A percentile compares a stretch with the other conserved stretches of the same genome.
These are phyloP conservation scores for Gossypium australe DNA, from an alignment of 345 rosid species.

Conservation along the genomic window DNA sequence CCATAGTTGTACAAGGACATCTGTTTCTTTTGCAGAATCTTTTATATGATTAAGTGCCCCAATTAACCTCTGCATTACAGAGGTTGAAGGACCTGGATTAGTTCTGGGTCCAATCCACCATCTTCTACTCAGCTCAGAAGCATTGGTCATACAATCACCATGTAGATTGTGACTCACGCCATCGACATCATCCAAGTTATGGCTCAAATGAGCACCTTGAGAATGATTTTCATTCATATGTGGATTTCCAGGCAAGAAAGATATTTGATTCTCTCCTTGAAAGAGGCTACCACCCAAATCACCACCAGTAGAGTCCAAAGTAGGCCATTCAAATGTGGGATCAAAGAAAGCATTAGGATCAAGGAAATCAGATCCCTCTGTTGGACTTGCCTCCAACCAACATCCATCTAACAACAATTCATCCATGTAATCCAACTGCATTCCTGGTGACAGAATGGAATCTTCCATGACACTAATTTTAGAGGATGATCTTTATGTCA, in stretches of 20 bases:
- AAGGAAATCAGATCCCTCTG: slow-evolving; percentile 75
- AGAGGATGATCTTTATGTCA: background rate
- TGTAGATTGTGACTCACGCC: background rate
- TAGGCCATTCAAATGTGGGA: slow-evolving; percentile 36
- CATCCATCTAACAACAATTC: slow-evolving; percentile 79
- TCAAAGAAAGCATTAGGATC: slow-evolving; percentile 35
- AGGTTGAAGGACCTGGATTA: slow-evolving; percentile 30
- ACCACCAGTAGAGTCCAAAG: slow-evolving; percentile 32
- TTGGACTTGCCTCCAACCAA: slow-evolving; percentile 63
- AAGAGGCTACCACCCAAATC: slow-evolving; percentile 22
- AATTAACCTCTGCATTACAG: slow-evolving; percentile 65
- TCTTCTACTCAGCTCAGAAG: slow-evolving; percentile 37
- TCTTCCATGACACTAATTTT: slow-evolving; percentile 46
- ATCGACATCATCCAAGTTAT: slow-evolving; percentile 7
- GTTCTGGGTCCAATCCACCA: slow-evolving; percentile 77
- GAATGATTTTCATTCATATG: slow-evolving; percentile 21
- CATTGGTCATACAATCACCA: slow-evolving; percentile 20
- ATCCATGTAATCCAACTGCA: slow-evolving; percentile 72
- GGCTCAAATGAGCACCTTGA: slow-evolving; percentile 23
- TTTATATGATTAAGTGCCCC: slow-evolving; percentile 57
- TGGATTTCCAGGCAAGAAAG: slow-evolving; percentile 17
- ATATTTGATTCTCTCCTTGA: slow-evolving; percentile 31
- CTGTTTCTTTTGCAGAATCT: slow-evolving; percentile 53
- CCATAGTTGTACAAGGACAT: slow-evolving; percentile 80
- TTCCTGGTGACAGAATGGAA: slow-evolving; percentile 37